A percentile compares a stretch with the other conserved stretches of the same genome.
Conservation (phyloP, 169 alveolate species). For the Babesia sp. region DNA sequence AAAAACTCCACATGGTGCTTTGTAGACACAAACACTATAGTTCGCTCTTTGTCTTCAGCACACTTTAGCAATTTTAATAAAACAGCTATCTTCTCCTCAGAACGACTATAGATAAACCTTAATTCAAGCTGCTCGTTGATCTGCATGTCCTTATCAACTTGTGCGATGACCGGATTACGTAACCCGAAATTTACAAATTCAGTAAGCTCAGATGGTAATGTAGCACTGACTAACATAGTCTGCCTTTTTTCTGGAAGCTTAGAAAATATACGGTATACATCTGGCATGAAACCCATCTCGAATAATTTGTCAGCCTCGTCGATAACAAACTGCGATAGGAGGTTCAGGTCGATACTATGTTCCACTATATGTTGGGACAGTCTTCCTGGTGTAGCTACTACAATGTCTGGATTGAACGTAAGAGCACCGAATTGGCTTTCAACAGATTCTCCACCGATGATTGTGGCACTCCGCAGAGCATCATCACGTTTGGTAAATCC, state of each 20-base stretch:
- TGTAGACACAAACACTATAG: slow-evolving; percentile 61
- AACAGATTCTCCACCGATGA: slow-evolving; percentile 93
- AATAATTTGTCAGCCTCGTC: slow-evolving; percentile 96
- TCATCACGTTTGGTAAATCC: slow-evolving; percentile 74
- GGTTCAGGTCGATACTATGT: slow-evolving; percentile 83
- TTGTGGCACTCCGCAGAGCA: slow-evolving; percentile 81
- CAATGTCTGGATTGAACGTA: slow-evolving; percentile 92
- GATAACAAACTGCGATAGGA: slow-evolving; percentile 85
- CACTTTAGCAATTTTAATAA: slow-evolving; percentile 20
- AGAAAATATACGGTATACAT: slow-evolving; percentile 75
- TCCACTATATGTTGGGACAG: slow-evolving; percentile 89
- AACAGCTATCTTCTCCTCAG: slow-evolving; percentile 60
- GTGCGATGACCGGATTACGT: slow-evolving; percentile 82
- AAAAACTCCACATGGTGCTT: slow-evolving; percentile 69
- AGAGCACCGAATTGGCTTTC: slow-evolving; percentile 90
- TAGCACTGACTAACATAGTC: slow-evolving; percentile 90
- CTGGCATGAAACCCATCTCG: slow-evolving; percentile 91
- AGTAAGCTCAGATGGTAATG: slow-evolving; percentile 90
- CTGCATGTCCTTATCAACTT: slow-evolving; percentile 64
- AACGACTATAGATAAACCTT: slow-evolving; percentile 42
- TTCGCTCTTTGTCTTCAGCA: slow-evolving; percentile 14
- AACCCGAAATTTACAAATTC: slow-evolving; percentile 89
- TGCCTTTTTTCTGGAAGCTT: slow-evolving; percentile 84
- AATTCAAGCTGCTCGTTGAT: slow-evolving; percentile 61
- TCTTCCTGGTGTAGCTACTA: slow-evolving; percentile 96